Conservation (phyloP, 345 rosid genomes). For the Moricandia moricandioides region DNA sequence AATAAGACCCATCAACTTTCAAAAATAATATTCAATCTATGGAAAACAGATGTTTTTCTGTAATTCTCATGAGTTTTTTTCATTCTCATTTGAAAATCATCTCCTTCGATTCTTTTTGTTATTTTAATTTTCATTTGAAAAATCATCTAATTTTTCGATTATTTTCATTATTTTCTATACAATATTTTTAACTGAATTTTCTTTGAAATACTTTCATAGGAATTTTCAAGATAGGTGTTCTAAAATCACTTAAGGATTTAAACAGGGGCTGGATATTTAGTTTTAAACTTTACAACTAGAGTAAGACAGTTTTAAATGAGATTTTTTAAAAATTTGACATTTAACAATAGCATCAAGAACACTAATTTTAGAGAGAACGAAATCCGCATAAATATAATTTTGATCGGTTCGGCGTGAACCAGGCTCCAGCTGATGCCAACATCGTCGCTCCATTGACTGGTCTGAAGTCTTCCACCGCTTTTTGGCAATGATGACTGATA, state of each 20-base stretch:
- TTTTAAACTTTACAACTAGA: neutral
- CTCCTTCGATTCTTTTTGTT: neutral
- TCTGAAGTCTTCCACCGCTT: slow-evolving; percentile 35
- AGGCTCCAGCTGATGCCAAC: slow-evolving; percentile 24
- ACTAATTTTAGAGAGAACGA: too few species aligned
- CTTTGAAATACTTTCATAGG: too few species aligned
- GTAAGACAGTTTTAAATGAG: neutral
- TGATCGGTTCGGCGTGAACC: neutral
- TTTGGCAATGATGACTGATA: neutral
- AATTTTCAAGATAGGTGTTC: neutral
- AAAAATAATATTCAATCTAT: neutral
- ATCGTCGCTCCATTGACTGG: slow-evolving; percentile 47
- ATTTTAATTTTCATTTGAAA: too few species aligned
- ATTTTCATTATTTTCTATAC: too few species aligned
- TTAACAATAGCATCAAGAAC: too few species aligned
- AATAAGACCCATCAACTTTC: neutral
- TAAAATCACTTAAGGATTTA: neutral
- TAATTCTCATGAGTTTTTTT: neutral
- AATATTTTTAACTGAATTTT: too few species aligned
- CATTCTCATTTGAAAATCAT: neutral
- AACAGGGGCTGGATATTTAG: neutral
- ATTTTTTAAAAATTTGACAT: too few species aligned
- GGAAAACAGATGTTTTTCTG: neutral
- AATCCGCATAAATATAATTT: neutral
- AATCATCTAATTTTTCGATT: neutral